A percentile compares a stretch with the other conserved stretches of the same genome.
Evolutionary conservation across 495 filamentous ascomycete genomes (phyloP).

Genomic region (Penicillium verhagenii): DNA sequence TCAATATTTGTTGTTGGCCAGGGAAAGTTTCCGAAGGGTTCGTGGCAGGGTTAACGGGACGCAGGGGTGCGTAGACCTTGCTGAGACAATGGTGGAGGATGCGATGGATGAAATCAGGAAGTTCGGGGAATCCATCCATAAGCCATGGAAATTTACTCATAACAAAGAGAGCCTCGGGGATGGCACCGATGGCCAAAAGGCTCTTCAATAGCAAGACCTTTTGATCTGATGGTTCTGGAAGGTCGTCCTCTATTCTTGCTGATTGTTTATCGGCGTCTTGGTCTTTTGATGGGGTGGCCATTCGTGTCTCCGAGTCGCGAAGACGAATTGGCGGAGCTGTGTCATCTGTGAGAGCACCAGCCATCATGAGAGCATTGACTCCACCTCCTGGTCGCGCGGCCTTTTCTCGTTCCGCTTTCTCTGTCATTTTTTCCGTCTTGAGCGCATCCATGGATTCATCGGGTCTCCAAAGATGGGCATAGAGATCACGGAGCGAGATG

Average conservation of each 20-base stretch:
- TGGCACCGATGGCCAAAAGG: constrained; percentile 83
- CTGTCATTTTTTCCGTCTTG: constrained; percentile 63
- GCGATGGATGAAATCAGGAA: constrained; percentile 75
- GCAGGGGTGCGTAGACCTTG: constrained; percentile 58
- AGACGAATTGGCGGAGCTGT: constrained; percentile 53
- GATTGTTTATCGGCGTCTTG: constrained; percentile 50
- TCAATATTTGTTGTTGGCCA: constrained; percentile 50
- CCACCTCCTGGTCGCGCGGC: constrained; percentile 61
- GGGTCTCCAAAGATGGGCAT: constrained; percentile 84
- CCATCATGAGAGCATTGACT: constrained; percentile 85
- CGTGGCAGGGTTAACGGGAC: constrained; percentile 43
- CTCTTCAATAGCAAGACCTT: constrained; percentile 82
- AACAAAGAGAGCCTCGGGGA: constrained; percentile 91
- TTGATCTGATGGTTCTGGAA: constrained; percentile 84
- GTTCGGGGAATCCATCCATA: constrained; percentile 75
- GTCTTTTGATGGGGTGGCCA: constrained; percentile 49
- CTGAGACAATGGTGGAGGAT: constrained; percentile 77
- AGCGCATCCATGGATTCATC: constrained; percentile 79
- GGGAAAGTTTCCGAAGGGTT: constrained; percentile 36
- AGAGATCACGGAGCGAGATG: constrained; percentile 89
- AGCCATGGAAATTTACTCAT: constrained; percentile 91
- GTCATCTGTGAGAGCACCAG: constrained; percentile 85
- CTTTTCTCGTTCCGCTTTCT: constrained; percentile 76
- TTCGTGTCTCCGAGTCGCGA: constrained; percentile 43
- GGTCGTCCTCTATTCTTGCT: constrained; percentile 51